Base-by-base conservation (phyloP, 2,329 filamentous ascomycete genomes). In the Fusarium succisae region DNA sequence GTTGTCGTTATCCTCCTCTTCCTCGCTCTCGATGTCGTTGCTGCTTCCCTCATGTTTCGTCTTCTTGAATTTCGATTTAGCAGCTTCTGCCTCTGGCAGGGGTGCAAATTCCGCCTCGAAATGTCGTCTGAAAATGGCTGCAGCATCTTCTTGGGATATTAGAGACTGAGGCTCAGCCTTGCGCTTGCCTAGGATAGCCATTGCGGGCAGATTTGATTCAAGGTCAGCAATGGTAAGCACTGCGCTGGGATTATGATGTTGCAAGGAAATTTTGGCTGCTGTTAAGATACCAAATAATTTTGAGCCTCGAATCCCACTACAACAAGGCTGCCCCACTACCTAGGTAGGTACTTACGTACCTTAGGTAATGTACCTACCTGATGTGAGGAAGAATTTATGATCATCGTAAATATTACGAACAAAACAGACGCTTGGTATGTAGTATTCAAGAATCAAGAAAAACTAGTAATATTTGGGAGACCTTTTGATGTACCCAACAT, bases 81-180 rank as follows among this genome's bases (percentile, higher is more conserved):
- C 47, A 72, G 73, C 72, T 74, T 74, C 70, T 48, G 73, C 48
- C 53, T 70, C 67, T 45, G 86, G 86, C 44, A 98, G 82, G 14
- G 96, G 94, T 80, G 91, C 90, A 84, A 98, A 98, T 80, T 93
- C 91, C 35, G 94, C 90, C 83, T 98, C 96, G 80, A 98, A 98
- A 80, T 96, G 93, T 76, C 90, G 90, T 66, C 91, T 91, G 79
- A 99, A 94, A 66, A 95, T 88, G 63, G 92, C 94, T 76, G 94
- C 91, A 18, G 93, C 87, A 66, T 91, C 88, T 73, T 89, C 85
- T 45, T 84, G 81, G 3, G 80, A 83, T 30, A 81, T 61, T 5
- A 77, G 66, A 8, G 79, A 76, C 39, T 76, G 77, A 18, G 79
- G 64, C 11, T 54, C 69, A 32, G 82, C 79, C 75, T 88, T 89